Percentiles rank a stretch among this genome's conserved stretches.
These are phyloP conservation scores for Mucuna pruriens DNA, from an alignment of 306 rosid genomes.

Conservation along the genomic window DNA sequence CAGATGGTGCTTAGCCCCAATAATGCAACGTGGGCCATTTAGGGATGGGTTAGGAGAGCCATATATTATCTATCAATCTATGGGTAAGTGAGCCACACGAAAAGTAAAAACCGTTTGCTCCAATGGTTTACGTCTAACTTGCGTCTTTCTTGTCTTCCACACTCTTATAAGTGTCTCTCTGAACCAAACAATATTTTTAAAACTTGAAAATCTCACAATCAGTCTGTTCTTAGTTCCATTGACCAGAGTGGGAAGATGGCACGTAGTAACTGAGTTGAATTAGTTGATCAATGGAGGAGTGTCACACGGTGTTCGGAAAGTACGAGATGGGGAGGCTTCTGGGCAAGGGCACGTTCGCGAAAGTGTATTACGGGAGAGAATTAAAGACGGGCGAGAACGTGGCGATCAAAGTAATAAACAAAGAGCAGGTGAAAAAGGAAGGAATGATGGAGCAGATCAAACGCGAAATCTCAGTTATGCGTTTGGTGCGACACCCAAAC, in stretches of 20 bases:
- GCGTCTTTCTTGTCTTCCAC: not conserved
- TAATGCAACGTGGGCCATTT: not conserved
- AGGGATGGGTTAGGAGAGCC: not conserved
- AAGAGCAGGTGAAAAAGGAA: slow-evolving; percentile 65
- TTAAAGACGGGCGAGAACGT: slow-evolving; percentile 63
- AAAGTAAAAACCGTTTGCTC: slow-evolving; percentile 38
- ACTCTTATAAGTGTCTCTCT: not conserved
- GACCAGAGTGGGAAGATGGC: too few relatives aligned
- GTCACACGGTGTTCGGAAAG: slow-evolving; percentile 53
- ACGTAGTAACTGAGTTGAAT: too few relatives aligned
- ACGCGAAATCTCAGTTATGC: slow-evolving; percentile 77
- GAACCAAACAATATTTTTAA: not conserved
- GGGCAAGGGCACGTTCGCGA: slow-evolving; percentile 84
- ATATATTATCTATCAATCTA: slow-evolving; percentile 1
- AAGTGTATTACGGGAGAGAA: slow-evolving; percentile 68
- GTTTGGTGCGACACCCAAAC: slow-evolving; percentile 75
- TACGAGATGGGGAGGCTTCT: slow-evolving; percentile 73
- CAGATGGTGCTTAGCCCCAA: not conserved
- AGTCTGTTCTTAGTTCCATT: too few relatives aligned
- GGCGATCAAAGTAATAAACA: slow-evolving; percentile 71
- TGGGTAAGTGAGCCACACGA: slow-evolving; percentile 35
- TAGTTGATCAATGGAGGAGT: slow-evolving; percentile 53
- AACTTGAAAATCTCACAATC: too few relatives aligned
- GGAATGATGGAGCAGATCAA: slow-evolving; percentile 84
- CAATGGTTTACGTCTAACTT: slow-evolving; percentile 33